Base-by-base conservation (phyloP, 768 basidiomycete species). In the Coprinellus micaceus region DNA sequence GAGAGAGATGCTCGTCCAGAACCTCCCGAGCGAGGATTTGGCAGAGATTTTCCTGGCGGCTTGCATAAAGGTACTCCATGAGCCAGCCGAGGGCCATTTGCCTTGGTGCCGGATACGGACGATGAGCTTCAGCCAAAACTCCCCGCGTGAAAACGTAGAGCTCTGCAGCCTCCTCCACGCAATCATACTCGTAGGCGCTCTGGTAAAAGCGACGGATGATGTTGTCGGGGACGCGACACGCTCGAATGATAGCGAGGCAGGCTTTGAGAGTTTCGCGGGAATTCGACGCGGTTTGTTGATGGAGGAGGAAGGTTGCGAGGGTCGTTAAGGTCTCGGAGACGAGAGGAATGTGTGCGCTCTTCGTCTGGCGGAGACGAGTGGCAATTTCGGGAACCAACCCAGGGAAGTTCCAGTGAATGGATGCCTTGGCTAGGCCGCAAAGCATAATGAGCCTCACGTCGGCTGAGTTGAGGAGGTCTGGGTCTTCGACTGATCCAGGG, bases 321-420 rank as follows among this genome's bases (percentile, higher is more conserved):
- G 80, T 77, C n/a, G 75, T 63, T 9, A 44, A 17, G 47, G 50
- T 25, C n/a, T 25, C 6, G 36, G 47, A 21, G 26, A 56, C 48
- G 6, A 41, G 21, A 4, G 55, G 55, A 43, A 82, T 70, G 40
- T 69, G 65, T 43, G 69, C 62, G 37, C 76, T 61, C 28, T 59
- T 53, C 52, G 63, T 56, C 44, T 67, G 47, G 24, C 77, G 61
- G 4, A 72, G 56, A 25, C 63, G 58, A 12, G 62, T 64, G 43
- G 84, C 63, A 28, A 84, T 66, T 7, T 54, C 61, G 12, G 74
- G 64, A 1, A 81, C 82, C 37, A 75, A 69, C 25, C 62, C 53
- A 48, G 72, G 69, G 82, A 81, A 85, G 40, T 77, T 71, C 80
- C 82, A 85, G 59, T 79, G 72, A 37, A 83, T 61, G 58, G 81